Conservation (phyloP, 169 alveolate genomes). For the Ichthyophthirius multifiliis region DNA sequence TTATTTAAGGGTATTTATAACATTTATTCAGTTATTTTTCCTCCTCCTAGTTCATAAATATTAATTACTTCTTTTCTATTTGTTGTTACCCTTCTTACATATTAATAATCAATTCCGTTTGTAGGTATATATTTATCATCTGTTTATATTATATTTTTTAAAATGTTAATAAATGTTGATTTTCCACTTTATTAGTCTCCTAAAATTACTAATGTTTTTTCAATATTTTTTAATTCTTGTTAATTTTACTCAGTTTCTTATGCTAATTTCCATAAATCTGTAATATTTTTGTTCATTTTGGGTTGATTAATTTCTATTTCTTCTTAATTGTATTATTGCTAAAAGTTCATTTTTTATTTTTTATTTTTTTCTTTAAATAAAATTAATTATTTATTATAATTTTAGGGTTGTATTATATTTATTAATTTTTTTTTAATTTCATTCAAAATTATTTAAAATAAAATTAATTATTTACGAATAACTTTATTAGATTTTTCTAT, state of each 20-base stretch:
- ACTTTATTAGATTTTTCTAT: too few species aligned
- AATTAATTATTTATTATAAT: too few species aligned
- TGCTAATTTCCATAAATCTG: neutral
- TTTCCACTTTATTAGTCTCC: slow-evolving; percentile 3
- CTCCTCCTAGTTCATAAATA: slow-evolving; percentile 1
- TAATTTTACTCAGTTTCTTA: neutral
- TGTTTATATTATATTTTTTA: neutral
- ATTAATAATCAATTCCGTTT: neutral
- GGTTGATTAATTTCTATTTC: neutral
- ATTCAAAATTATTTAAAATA: too few species aligned
- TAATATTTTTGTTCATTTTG: neutral
- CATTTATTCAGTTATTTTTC: neutral
- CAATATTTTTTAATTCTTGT: neutral
- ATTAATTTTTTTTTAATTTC: too few species aligned
- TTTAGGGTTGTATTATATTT: too few species aligned
- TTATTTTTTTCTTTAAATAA: too few species aligned
- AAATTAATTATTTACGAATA: too few species aligned
- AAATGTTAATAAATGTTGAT: neutral
- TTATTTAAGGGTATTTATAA: neutral
- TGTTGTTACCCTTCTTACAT: neutral
- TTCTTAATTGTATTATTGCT: neutral
- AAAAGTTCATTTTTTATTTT: too few species aligned
- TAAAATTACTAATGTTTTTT: neutral
- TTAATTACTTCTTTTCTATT: neutral
- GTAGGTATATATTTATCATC: neutral